These are phyloP conservation scores for Dictyostelium brefeldianum DNA, from an alignment of 78 protist species.

Conservation along the genomic window DNA sequence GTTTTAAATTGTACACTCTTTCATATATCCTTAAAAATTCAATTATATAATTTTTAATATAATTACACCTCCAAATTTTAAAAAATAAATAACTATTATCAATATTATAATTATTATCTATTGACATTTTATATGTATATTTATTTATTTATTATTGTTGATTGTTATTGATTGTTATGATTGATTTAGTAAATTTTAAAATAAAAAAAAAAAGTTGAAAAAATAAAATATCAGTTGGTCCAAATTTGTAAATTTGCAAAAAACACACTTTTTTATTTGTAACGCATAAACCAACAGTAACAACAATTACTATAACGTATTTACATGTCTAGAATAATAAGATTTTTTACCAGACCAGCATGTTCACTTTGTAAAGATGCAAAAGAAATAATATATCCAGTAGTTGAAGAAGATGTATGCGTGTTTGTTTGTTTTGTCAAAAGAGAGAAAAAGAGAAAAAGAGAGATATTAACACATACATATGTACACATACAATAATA, in stretches of 20 bases:
- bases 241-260: not conserved
- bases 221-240: not conserved
- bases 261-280: too few species aligned
- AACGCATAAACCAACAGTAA: not conserved
- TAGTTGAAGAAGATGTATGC: slow-evolving; percentile 46
- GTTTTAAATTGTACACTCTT: not conserved
- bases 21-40: not conserved
- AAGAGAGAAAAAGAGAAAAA: not conserved
- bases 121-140: not conserved
- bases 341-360: slow-evolving; percentile 48
- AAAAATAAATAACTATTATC: slow-evolving; percentile 4
- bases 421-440: not conserved
- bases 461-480: not conserved
- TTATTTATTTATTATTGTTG: not conserved
- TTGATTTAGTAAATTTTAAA: not conserved
- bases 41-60: not conserved
- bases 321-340: slow-evolving; percentile 1
- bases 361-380: slow-evolving; percentile 59
- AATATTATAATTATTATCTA: not conserved
- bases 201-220: not conserved
- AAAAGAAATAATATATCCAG: slow-evolving; percentile 47
- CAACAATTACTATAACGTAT: too few species aligned
- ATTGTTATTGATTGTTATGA: not conserved
- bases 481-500: too few species aligned
- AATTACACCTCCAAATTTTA: slow-evolving; percentile 2